Base-by-base conservation (phyloP, 169 alveolate species). In the Plasmodium vivax region DNA sequence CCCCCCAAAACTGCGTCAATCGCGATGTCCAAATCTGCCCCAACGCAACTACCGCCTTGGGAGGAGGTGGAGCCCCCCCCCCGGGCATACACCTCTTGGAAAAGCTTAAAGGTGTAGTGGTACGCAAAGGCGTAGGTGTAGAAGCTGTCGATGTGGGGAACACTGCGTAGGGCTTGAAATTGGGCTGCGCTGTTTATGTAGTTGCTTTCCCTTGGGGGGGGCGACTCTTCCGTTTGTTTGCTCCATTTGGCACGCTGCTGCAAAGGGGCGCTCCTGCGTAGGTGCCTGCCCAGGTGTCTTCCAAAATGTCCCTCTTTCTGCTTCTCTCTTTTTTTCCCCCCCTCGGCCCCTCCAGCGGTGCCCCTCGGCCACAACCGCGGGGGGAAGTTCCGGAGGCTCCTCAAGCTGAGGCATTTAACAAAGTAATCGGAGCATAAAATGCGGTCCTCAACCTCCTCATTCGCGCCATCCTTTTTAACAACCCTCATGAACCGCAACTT, bases 101-200 rank as follows among this genome's bases (percentile, higher is more conserved):
- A 88, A 5, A 62, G 2, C 36, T 88, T 77, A 88, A 41, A 88
- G 32, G 58, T 19, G 71, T 62, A 62, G 73, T 88, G 51, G 73
- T 88, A 88, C 30, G 41, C 45, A 88, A 88, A 88, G 12, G 62
- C 10, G 36, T 80, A 79, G 0, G 83, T 36, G 38, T 88, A 88
- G 43, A 88, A 80, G 54, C 84, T 88, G 54, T 88, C 94, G 30
- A 88, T n/a, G 27, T 58, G 62, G 68, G 94, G 84, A 16, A 80
- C 71, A 38, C 43, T 27, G n/a, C 58, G 38, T 14, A 88, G 34
- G n/a, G 45, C 12, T 32, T 56, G 72, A 41, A 88, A 80, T 80
- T 62, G 10, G 19, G 62, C 23, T 43, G 19, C 81, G 19, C 82
- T 38, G 23, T 88, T 88, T 38, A 80, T 58, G 34, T 80, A 77